A percentile compares a stretch with the other conserved stretches of the same genome.
These are phyloP conservation scores for Niebla homalea DNA, from an alignment of 495 filamentous ascomycete genomes.

Conservation along the genomic window DNA sequence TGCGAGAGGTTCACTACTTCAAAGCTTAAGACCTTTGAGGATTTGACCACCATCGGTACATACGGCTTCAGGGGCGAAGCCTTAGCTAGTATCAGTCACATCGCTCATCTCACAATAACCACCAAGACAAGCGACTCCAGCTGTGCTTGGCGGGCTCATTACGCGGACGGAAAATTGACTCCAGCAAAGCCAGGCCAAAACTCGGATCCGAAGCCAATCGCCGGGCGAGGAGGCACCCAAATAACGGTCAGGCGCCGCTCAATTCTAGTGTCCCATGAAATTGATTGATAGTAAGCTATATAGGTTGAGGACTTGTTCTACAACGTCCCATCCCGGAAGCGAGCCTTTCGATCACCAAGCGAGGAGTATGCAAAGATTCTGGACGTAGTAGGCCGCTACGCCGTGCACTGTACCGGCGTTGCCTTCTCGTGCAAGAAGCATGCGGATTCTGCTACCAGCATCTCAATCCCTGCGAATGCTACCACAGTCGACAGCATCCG, in stretches of 20 bases:
- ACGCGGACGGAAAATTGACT: slow-evolving; percentile 68
- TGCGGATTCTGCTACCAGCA: slow-evolving; percentile 69
- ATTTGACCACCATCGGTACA: slow-evolving; percentile 78
- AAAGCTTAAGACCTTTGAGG: slow-evolving; percentile 90
- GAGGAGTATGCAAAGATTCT: slow-evolving; percentile 98
- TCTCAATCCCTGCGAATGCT: slow-evolving; percentile 61
- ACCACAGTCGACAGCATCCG: slow-evolving; percentile 71
- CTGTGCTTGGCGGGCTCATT: slow-evolving; percentile 82
- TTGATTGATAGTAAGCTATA: slow-evolving; percentile 5
- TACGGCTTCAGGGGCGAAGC: slow-evolving; percentile 98
- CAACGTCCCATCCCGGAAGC: slow-evolving; percentile 77
- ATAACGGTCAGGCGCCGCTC: slow-evolving; percentile 51
- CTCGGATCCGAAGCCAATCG: slow-evolving; percentile 75
- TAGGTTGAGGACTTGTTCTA: slow-evolving; percentile 95
- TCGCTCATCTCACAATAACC: slow-evolving; percentile 88
- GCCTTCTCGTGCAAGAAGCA: slow-evolving; percentile 95
- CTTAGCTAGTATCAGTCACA: slow-evolving; percentile 95
- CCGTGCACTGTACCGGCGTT: slow-evolving; percentile 84
- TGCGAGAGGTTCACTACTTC: slow-evolving; percentile 97
- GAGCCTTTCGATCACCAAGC: slow-evolving; percentile 79
- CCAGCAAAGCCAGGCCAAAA: slow-evolving; percentile 87
- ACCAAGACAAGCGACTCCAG: slow-evolving; percentile 83
- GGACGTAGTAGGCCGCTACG: slow-evolving; percentile 85
- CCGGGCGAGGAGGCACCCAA: slow-evolving; percentile 88
- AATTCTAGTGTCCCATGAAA: background rate